These are phyloP conservation scores for Fibroporia radiculosa DNA, from an alignment of 768 basidiomycete genomes.

Conservation along the genomic window DNA sequence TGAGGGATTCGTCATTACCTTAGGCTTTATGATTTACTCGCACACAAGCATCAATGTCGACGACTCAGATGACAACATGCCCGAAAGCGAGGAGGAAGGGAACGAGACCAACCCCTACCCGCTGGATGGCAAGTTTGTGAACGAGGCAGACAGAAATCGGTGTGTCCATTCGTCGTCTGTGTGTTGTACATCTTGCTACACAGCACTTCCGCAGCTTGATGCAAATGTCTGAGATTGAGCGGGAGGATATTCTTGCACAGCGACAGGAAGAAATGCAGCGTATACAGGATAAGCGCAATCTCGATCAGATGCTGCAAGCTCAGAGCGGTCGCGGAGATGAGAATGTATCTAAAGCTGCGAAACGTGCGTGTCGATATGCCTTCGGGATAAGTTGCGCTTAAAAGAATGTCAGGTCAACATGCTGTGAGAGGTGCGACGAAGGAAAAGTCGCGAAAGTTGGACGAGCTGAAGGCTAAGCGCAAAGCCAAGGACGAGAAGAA, in stretches of 20 bases:
- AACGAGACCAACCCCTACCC: conserved; percentile 66
- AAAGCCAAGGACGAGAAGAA: conserved; percentile 88
- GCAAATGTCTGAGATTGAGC: conserved; percentile 76
- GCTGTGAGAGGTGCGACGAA: conserved; percentile 66
- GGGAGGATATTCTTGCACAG: conserved; percentile 78
- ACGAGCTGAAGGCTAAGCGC: conserved; percentile 79
- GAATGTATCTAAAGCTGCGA: conserved; percentile 63
- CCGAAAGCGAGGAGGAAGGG: conserved; percentile 61
- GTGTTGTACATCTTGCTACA: conserved; percentile 9
- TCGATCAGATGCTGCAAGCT: conserved; percentile 68
- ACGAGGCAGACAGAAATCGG: conserved; percentile 78
- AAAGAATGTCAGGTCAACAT: conserved; percentile 52
- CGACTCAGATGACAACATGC: conserved; percentile 43
- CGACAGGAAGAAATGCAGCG: conserved; percentile 78
- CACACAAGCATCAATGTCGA: conserved; percentile 21
- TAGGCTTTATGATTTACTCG: not conserved
- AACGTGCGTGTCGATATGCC: conserved; percentile 43
- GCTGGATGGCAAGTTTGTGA: conserved; percentile 83
- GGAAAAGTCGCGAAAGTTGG: conserved; percentile 71
- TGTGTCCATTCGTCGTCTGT: conserved; percentile 36
- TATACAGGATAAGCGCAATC: conserved; percentile 57
- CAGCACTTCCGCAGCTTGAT: conserved; percentile 50
- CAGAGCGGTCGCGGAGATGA: conserved; percentile 51
- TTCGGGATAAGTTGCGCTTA: not conserved
- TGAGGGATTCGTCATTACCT: conserved; percentile 29